These are phyloP conservation scores for Candida ponderosae DNA, from an alignment of 805 yeast genomes.

Conservation along the genomic window DNA sequence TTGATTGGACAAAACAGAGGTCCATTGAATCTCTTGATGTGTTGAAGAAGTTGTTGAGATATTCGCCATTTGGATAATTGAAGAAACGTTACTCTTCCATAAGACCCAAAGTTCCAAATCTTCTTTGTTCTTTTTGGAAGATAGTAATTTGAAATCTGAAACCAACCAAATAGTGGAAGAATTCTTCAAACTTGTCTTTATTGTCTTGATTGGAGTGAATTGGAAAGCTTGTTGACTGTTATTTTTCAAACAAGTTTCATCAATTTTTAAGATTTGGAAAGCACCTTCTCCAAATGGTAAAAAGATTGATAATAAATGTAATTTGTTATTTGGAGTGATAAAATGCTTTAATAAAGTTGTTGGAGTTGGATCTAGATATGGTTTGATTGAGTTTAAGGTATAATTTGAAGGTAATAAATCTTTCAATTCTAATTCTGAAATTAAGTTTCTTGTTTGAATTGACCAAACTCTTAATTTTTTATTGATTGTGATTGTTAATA, in stretches of 20 bases:
- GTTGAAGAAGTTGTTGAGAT: slow-evolving; percentile 14
- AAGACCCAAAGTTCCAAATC: slow-evolving; percentile 32
- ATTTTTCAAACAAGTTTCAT: slow-evolving; percentile 15
- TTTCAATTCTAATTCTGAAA: slow-evolving; percentile 13
- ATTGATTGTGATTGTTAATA: slow-evolving; percentile 47
- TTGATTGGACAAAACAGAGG: slow-evolving; percentile 6
- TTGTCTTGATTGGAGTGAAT: neutral
- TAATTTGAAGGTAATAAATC: slow-evolving; percentile 7
- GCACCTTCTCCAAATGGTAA: slow-evolving; percentile 36
- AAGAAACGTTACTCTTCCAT: slow-evolving; percentile 60
- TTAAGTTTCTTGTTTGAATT: slow-evolving; percentile 24
- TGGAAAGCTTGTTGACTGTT: slow-evolving; percentile 10
- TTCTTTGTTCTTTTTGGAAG: slow-evolving; percentile 1
- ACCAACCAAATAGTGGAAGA: slow-evolving; percentile 37
- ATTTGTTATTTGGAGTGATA: neutral
- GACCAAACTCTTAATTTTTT: slow-evolving; percentile 57
- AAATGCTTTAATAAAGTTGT: slow-evolving; percentile 20
- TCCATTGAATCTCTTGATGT: too few relatives aligned
- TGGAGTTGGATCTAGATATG: slow-evolving; percentile 23
- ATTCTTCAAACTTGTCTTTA: slow-evolving; percentile 6
- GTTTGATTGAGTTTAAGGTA: slow-evolving; percentile 9
- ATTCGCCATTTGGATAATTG: slow-evolving; percentile 32
- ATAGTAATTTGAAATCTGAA: slow-evolving; percentile 33
- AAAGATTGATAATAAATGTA: slow-evolving; percentile 25
- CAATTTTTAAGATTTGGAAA: slow-evolving; percentile 30